Percentiles rank a stretch among this genome's conserved stretches.
Evolutionary conservation across 345 rosid genomes (phyloP).

Genomic region (Eucalyptus tenuipes): DNA sequence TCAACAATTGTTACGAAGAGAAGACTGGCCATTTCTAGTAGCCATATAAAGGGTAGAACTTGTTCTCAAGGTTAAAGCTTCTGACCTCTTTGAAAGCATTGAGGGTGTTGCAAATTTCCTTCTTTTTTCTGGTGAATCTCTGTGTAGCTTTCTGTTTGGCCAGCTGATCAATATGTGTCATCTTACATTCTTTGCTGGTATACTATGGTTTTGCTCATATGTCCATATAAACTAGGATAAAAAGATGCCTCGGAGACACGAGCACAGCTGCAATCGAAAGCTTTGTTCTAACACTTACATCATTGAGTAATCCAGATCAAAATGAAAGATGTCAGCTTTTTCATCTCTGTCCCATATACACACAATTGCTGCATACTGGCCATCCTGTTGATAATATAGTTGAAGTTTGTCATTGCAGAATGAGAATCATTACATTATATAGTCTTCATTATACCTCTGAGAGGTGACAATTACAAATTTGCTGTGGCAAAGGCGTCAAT

Average conservation of each 20-base stretch:
- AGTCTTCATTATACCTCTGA: background rate
- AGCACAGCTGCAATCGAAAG: background rate
- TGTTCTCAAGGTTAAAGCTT: background rate
- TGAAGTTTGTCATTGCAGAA: background rate
- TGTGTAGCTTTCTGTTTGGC: background rate
- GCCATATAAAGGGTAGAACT: background rate
- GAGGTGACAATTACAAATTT: background rate
- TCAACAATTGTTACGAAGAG: background rate
- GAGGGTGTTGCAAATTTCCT: background rate
- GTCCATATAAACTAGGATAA: background rate
- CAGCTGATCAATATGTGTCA: background rate
- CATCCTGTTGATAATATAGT: background rate
- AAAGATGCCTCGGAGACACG: background rate
- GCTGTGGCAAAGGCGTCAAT: background rate
- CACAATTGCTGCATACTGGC: background rate
- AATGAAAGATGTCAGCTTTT: background rate
- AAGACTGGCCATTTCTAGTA: background rate
- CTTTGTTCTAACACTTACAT: background rate
- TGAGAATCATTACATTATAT: background rate
- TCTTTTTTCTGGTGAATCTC: background rate
- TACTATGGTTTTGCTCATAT: background rate
- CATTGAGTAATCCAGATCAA: background rate
- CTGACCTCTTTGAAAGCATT: background rate
- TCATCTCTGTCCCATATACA: background rate
- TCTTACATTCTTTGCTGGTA: background rate